Percentiles rank a stretch among this genome's conserved stretches.
Conservation (phyloP, 257 asterid genomes). For the Jaltomata sinuosa region DNA sequence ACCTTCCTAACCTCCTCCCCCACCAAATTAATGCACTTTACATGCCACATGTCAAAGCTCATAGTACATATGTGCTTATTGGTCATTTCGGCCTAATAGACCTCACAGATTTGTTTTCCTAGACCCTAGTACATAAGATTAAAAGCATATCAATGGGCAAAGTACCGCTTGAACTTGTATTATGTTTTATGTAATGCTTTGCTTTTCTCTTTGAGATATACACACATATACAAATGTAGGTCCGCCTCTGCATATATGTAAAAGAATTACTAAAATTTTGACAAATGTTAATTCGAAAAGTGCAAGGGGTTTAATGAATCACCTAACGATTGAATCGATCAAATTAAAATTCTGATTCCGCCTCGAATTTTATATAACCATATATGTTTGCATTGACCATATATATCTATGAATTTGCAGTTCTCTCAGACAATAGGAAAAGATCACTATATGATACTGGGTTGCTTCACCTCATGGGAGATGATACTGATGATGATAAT, state of each 20-base stretch:
- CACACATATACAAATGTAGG: too few species aligned
- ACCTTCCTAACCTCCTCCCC: not conserved
- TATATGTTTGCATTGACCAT: not conserved
- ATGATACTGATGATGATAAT: slow-evolving; percentile 3
- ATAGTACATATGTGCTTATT: not conserved
- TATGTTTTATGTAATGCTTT: not conserved
- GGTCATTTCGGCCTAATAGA: not conserved
- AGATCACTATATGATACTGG: slow-evolving; percentile 19
- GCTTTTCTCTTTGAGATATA: not conserved
- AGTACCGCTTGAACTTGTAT: not conserved
- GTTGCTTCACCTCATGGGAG: slow-evolving; percentile 5
- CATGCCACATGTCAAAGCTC: not conserved
- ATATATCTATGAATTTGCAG: not conserved
- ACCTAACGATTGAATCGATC: not conserved
- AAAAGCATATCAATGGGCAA: not conserved
- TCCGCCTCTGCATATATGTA: not conserved
- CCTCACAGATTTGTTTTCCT: not conserved
- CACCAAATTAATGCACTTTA: not conserved
- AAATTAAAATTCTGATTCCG: not conserved
- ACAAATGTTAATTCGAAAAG: not conserved
- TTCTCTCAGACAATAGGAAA: slow-evolving; percentile 18
- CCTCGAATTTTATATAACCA: not conserved
- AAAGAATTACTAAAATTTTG: not conserved
- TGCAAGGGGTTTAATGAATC: not conserved
- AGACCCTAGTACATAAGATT: not conserved